Percentiles rank a stretch among this genome's conserved stretches.
These are phyloP conservation scores for Pachyrhizus erosus DNA, from an alignment of 306 rosid species.

Conservation along the genomic window DNA sequence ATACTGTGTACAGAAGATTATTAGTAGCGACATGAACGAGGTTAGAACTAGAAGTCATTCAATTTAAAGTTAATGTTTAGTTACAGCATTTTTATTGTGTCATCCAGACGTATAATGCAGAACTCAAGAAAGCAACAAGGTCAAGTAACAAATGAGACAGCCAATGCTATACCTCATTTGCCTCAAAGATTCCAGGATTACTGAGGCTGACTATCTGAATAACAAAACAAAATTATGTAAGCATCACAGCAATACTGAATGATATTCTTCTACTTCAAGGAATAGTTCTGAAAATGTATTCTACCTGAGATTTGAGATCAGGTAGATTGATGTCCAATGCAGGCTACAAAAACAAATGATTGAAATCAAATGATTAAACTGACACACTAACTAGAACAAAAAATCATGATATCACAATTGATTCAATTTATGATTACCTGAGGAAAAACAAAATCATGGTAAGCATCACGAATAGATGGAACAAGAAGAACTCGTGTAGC, in stretches of 20 bases:
- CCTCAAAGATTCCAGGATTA: slow-evolving; percentile 91
- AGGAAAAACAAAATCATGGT: slow-evolving; percentile 90
- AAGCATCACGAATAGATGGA: slow-evolving; percentile 87
- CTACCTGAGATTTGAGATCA: slow-evolving; percentile 75
- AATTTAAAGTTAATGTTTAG: slow-evolving; percentile 16
- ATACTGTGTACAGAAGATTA: slow-evolving; percentile 16
- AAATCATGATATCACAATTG: slow-evolving; percentile 21
- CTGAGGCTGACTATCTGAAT: slow-evolving; percentile 77
- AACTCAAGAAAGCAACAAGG: slow-evolving; percentile 30
- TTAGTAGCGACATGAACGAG: neutral
- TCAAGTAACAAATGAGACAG: neutral
- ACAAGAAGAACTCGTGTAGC: slow-evolving; percentile 74
- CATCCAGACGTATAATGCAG: neutral
- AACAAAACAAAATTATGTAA: slow-evolving; percentile 31
- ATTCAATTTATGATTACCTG: slow-evolving; percentile 64
- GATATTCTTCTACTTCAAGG: slow-evolving; percentile 9
- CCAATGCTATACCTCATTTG: slow-evolving; percentile 76
- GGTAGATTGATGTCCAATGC: slow-evolving; percentile 70
- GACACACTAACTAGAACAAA: slow-evolving; percentile 28
- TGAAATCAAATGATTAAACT: slow-evolving; percentile 39
- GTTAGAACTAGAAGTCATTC: slow-evolving; percentile 14
- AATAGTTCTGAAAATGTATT: slow-evolving; percentile 29
- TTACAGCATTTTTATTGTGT: neutral
- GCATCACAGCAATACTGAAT: slow-evolving; percentile 23
- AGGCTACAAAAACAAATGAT: slow-evolving; percentile 67